Base-by-base conservation (phyloP, 371 early-diverging fungal species). In the Syncephalastrum contaminatum region DNA sequence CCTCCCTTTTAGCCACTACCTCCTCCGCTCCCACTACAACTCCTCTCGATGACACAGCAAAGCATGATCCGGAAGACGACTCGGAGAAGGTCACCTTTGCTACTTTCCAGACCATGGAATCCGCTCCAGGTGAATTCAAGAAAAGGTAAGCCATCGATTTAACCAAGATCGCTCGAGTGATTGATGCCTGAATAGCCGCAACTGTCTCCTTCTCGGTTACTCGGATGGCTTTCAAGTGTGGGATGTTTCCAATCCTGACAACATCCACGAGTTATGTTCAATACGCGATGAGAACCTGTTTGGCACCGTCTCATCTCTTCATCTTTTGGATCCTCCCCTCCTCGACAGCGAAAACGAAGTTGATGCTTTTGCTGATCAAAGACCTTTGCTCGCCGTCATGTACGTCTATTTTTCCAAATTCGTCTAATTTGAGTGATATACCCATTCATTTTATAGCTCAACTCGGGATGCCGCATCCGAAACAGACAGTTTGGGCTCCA, bases 161-260 rank as follows among this genome's bases (percentile, higher is more conserved):
- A 24, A 24, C 2, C 22, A 16, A 27, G 45, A 49, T 20, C 8
- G 41, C 14, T 39, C 19, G 18, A 19, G 5, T 50, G 22, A 47
- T 42, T 50, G 22, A 51, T 22, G 13, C 42, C n/a, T 16, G 4
- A 7, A 25, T 57, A 81, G 80, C 55, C 66, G 70, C 20, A 62
- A 67, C n/a, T 83, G 84, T 52, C 62, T 93, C 24, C 56, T 89
- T 22, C 66, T 93, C 25, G 93, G 92, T 6, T 93, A 93, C 67
- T 64, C 66, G 5, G 82, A 85, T 56, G 93, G 93, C 2, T 88
- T 93, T 63, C 93, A 93, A 56, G 72, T 93, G 12, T 93, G 93
- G 93, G 78, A 88, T 56, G 73, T 90, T 12, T 74, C 85, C 4
- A 80, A 87, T 53, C 74, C 81, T 8, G 86, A 88, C 58, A 84